phyloP scores from a whole-genome alignment of 768 basidiomycete species.

The Crassisporium funariophilum region DNA sequence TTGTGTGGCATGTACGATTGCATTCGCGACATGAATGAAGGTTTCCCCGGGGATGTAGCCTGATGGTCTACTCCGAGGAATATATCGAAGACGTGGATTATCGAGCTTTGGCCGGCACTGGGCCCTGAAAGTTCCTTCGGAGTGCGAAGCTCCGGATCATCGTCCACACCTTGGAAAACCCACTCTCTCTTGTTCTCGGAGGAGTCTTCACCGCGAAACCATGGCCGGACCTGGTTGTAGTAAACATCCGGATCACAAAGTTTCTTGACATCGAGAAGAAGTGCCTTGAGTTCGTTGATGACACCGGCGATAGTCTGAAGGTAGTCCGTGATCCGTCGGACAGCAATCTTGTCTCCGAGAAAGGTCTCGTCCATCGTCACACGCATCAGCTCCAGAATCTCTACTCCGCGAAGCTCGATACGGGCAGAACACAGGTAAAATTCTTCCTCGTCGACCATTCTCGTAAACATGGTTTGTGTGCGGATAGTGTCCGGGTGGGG shows the following conservation, averaged over 20 bases:
- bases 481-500: conserved; percentile 65
- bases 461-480: conserved; percentile 74
- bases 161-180: conserved; percentile 50
- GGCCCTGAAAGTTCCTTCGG: conserved; percentile 75
- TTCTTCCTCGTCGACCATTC: conserved; percentile 79
- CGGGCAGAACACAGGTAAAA: conserved; percentile 91
- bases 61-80: conserved; percentile 72
- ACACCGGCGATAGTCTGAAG: conserved; percentile 63
- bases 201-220: conserved; percentile 80
- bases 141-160: conserved; percentile 38
- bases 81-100: conserved; percentile 76
- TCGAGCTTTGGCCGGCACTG: conserved; percentile 81
- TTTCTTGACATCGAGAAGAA: conserved; percentile 70
- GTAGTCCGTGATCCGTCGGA: conserved; percentile 66
- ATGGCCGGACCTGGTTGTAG: conserved; percentile 76
- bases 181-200: conserved; percentile 47
- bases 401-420: conserved; percentile 88
- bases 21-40: conserved; percentile 73
- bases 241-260: conserved; percentile 78
- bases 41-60: conserved; percentile 26
- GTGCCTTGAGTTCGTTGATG: conserved; percentile 64
- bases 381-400: conserved; percentile 85
- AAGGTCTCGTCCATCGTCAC: conserved; percentile 90
- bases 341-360: conserved; percentile 68
- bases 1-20: conserved; percentile 83